These are phyloP conservation scores for Cokeromyces recurvatus DNA, from an alignment of 371 early-diverging fungal genomes.

Conservation along the genomic window DNA sequence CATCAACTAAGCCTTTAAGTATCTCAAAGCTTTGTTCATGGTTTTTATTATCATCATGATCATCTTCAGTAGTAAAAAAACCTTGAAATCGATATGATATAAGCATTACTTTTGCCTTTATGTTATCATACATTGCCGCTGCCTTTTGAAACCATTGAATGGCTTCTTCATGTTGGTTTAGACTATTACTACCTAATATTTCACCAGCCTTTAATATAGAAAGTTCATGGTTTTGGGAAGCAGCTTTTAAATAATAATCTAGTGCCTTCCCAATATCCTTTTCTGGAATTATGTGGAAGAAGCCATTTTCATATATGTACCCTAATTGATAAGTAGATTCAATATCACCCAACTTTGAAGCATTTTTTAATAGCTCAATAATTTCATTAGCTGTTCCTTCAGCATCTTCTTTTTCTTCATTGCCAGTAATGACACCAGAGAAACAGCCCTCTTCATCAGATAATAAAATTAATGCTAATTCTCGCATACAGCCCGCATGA, in stretches of 20 bases:
- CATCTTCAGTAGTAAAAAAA: not conserved
- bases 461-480: slow-evolving; percentile 10
- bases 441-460: too few relatives aligned
- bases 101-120: slow-evolving; percentile 11
- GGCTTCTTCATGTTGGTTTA: slow-evolving; percentile 7
- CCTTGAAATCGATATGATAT: slow-evolving; percentile 12
- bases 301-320: slow-evolving; percentile 4
- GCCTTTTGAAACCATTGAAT: slow-evolving; percentile 14
- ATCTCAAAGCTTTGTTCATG: too few relatives aligned
- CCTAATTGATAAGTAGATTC: slow-evolving; percentile 12
- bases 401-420: slow-evolving; percentile 3
- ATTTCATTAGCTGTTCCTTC: not conserved
- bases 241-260: slow-evolving; percentile 6
- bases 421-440: too few relatives aligned
- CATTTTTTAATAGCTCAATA: slow-evolving; percentile 1
- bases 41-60: not conserved
- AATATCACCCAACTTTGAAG: slow-evolving; percentile 3
- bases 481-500: slow-evolving; percentile 21
- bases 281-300: not conserved
- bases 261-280: slow-evolving; percentile 7
- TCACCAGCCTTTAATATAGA: slow-evolving; percentile 9
- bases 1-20: not conserved
- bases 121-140: not conserved
- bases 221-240: not conserved
- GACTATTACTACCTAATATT: not conserved